Percentiles rank a stretch among this genome's conserved stretches.
Conservation (phyloP, 192 early-diverging fungal genomes). For the Entrophospora sp. region DNA sequence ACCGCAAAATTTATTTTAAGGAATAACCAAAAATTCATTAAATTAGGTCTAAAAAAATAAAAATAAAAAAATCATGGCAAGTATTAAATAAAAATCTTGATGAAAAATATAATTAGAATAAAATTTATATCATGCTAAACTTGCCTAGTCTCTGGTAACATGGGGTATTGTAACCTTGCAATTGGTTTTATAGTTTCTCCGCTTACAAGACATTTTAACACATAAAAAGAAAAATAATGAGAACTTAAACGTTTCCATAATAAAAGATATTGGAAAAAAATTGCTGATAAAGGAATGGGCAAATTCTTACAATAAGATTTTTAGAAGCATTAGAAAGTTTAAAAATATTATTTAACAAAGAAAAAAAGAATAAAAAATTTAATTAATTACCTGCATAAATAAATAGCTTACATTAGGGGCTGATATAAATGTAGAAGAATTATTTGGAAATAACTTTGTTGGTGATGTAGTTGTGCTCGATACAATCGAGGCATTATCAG, state of each 20-base stretch:
- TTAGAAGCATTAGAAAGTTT: slow-evolving; percentile 22
- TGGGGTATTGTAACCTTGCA: slow-evolving; percentile 70
- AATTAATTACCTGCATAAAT: slow-evolving; percentile 25
- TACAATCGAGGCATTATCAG: not conserved
- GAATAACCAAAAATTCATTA: slow-evolving; percentile 19
- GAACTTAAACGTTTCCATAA: slow-evolving; percentile 70
- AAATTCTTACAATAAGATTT: slow-evolving; percentile 36
- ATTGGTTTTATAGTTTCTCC: slow-evolving; percentile 76
- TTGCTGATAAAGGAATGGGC: slow-evolving; percentile 62
- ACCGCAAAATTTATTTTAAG: slow-evolving; percentile 16
- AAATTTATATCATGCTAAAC: not conserved
- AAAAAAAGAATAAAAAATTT: not conserved
- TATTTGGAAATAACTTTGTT: not conserved
- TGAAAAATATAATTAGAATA: not conserved
- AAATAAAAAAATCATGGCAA: not conserved
- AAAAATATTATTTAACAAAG: not conserved
- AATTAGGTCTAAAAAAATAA: slow-evolving; percentile 7
- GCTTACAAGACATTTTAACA: slow-evolving; percentile 64
- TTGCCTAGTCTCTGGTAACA: slow-evolving; percentile 60
- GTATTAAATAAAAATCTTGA: not conserved
- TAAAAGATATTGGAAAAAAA: slow-evolving; percentile 91
- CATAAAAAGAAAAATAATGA: slow-evolving; percentile 70
- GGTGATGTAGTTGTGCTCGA: not conserved
- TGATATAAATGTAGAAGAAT: not conserved
- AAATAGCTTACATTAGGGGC: slow-evolving; percentile 25